Percentiles rank a stretch among this genome's conserved stretches.
These are phyloP conservation scores for Lineolata rhizophorae DNA, from an alignment of 495 filamentous ascomycete species.

Conservation along the genomic window DNA sequence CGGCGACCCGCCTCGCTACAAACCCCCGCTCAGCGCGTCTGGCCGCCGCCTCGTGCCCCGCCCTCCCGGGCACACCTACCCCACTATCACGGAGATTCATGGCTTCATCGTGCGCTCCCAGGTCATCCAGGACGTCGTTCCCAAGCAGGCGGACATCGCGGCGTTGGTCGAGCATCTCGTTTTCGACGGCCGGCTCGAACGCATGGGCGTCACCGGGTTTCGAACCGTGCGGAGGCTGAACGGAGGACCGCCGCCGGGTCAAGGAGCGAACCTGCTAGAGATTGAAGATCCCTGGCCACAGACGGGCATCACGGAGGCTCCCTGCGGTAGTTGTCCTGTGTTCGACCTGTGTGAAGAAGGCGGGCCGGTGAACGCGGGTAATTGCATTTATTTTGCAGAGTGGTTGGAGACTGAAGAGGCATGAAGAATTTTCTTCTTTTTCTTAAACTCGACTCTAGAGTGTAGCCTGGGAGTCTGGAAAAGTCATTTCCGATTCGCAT, in stretches of 20 bases:
- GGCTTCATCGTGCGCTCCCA: slow-evolving; percentile 39
- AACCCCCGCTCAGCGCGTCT: slow-evolving; percentile 1
- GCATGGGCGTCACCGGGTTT: slow-evolving; percentile 10
- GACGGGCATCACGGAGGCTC: slow-evolving; percentile 65
- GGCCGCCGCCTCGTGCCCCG: slow-evolving; percentile 28
- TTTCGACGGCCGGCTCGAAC: slow-evolving; percentile 58
- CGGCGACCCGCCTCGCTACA: slow-evolving; percentile 4
- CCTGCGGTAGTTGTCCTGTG: slow-evolving; percentile 86
- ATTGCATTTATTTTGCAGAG: slow-evolving; percentile 71
- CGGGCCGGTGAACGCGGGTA: slow-evolving; percentile 69
- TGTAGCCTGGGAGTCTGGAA: too few species aligned
- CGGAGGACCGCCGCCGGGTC: not conserved
- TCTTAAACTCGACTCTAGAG: too few species aligned
- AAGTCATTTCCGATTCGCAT: too few species aligned
- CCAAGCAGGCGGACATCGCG: slow-evolving; percentile 44
- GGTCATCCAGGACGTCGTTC: slow-evolving; percentile 33
- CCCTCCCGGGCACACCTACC: slow-evolving; percentile 56
- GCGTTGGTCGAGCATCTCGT: slow-evolving; percentile 66
- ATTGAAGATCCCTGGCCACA: slow-evolving; percentile 7
- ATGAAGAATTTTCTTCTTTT: too few species aligned
- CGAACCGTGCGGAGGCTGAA: slow-evolving; percentile 1
- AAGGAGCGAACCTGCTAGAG: not conserved
- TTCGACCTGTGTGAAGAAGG: slow-evolving; percentile 78
- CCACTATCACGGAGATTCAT: slow-evolving; percentile 54
- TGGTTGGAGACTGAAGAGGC: too few species aligned